Conservation (phyloP, 2,329 filamentous ascomycete species). For the Aspergillus sp. region DNA sequence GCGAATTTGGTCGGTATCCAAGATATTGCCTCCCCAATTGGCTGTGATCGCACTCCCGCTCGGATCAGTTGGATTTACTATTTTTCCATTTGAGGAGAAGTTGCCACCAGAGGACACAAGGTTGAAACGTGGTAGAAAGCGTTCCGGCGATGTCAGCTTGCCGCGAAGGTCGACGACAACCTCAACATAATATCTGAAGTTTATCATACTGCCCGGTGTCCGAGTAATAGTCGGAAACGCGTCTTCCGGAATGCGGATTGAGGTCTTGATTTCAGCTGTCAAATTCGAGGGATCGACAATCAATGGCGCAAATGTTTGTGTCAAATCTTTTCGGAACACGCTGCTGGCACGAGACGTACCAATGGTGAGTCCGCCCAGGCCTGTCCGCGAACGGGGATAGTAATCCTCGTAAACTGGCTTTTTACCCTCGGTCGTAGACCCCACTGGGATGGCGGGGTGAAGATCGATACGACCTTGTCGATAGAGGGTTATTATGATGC, state of each 20-base stretch:
- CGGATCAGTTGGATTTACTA: conserved; percentile 32
- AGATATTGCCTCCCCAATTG: conserved; percentile 61
- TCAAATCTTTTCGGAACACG: conserved; percentile 92
- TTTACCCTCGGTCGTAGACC: conserved; percentile 63
- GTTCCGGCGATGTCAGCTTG: conserved; percentile 73
- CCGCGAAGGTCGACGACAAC: conserved; percentile 90
- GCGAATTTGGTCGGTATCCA: conserved; percentile 82
- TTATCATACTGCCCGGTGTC: conserved; percentile 90
- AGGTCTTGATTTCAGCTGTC: conserved; percentile 75
- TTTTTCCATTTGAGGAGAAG: conserved; percentile 43
- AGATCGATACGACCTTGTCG: conserved; percentile 89
- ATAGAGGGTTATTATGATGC: conserved; percentile 89
- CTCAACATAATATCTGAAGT: conserved; percentile 91
- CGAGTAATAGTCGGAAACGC: conserved; percentile 87
- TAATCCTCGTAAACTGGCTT: conserved; percentile 76
- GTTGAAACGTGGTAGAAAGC: conserved; percentile 57
- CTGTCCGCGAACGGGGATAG: conserved; percentile 83
- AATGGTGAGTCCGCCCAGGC: conserved; percentile 80
- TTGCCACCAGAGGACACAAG: conserved; percentile 49
- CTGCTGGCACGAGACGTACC: conserved; percentile 84
- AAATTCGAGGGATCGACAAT: conserved; percentile 81
- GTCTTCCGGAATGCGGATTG: conserved; percentile 83
- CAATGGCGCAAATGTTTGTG: conserved; percentile 82
- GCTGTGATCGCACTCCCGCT: conserved; percentile 38
- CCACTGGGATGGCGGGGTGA: conserved; percentile 61